A percentile compares a stretch with the other conserved stretches of the same genome.
Conservation (phyloP, 139 green algal genomes). For the Closterium sp. region DNA sequence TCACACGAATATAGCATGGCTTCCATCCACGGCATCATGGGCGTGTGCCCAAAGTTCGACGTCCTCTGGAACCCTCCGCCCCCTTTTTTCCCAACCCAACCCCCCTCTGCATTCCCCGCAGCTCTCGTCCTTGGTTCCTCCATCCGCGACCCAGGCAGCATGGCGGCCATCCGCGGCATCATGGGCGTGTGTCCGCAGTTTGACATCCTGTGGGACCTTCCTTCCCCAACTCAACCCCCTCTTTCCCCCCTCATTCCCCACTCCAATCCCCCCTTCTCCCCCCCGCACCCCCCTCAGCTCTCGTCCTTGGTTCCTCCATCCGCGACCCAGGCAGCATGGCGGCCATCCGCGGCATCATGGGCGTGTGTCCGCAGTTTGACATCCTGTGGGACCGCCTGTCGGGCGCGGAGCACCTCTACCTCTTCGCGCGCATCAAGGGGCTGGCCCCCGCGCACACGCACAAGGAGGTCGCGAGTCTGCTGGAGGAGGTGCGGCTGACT, state of each 20-base stretch:
- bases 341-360: slow-evolving; percentile 54
- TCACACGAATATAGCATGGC: too few relatives aligned
- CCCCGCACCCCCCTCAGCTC: neutral
- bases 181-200: slow-evolving; percentile 88
- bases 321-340: slow-evolving; percentile 66
- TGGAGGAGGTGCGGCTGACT: slow-evolving; percentile 45
- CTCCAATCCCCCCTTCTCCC: neutral
- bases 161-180: slow-evolving; percentile 65
- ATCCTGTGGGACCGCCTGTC: slow-evolving; percentile 89
- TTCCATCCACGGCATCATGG: slow-evolving; percentile 52
- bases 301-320: slow-evolving; percentile 9
- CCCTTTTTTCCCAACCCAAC: too few relatives aligned
- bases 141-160: slow-evolving; percentile 51
- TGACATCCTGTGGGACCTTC: too few relatives aligned
- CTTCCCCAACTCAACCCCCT: too few relatives aligned
- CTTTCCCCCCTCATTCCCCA: neutral
- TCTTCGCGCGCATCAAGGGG: slow-evolving; percentile 88
- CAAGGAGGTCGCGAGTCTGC: slow-evolving; percentile 23
- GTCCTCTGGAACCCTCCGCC: too few relatives aligned
- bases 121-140: neutral
- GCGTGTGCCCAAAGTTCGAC: slow-evolving; percentile 92
- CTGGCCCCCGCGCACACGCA: slow-evolving; percentile 44
- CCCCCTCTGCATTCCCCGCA: neutral
- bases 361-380: slow-evolving; percentile 94
- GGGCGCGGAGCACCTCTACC: slow-evolving; percentile 83